Percentiles rank a stretch among this genome's conserved stretches.
Conservation (phyloP, 495 filamentous ascomycete species). For the Hypoxylon intermedium region DNA sequence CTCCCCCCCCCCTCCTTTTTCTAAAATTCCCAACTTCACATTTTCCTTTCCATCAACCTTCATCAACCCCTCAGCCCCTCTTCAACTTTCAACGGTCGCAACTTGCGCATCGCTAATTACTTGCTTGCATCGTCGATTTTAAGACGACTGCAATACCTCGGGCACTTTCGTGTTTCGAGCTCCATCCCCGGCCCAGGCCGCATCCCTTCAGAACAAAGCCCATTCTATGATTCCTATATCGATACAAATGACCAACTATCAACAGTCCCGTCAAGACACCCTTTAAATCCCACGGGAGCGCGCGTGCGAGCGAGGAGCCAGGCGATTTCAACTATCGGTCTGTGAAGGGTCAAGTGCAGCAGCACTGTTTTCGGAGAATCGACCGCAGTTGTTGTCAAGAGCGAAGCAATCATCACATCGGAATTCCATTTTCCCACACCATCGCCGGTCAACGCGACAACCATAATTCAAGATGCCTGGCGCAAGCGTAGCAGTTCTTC, state of each 20-base stretch:
- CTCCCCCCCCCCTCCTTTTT: constrained; percentile 49
- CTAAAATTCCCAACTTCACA: constrained; percentile 44
- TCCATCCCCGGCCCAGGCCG: constrained; percentile 42
- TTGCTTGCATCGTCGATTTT: constrained; percentile 34
- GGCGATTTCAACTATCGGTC: constrained; percentile 61
- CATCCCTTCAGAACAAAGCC: constrained; percentile 28
- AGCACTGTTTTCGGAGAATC: constrained; percentile 37
- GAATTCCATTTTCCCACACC: constrained; percentile 19
- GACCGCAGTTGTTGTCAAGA: constrained; percentile 46
- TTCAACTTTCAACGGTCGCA: constrained; percentile 47
- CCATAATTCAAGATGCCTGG: constrained; percentile 64
- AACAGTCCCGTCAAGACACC: constrained; percentile 59
- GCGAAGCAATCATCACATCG: constrained; percentile 37
- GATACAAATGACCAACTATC: constrained; percentile 64
- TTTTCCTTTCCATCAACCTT: constrained; percentile 47
- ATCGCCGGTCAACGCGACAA: constrained; percentile 53
- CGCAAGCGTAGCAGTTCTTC: constrained; percentile 67
- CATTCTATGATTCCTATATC: constrained; percentile 61
- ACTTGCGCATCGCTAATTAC: constrained; percentile 42
- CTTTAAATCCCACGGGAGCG: constrained; percentile 67
- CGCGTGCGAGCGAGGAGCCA: constrained; percentile 59
- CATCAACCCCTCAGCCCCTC: constrained; percentile 60
- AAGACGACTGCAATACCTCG: constrained; percentile 61
- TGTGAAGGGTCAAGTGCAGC: constrained; percentile 48
- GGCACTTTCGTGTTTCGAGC: constrained; percentile 53